A percentile compares a stretch with the other conserved stretches of the same genome.
phyloP scores from a whole-genome alignment of 1,284 basidiomycete genomes.

The Serendipita sp. region DNA sequence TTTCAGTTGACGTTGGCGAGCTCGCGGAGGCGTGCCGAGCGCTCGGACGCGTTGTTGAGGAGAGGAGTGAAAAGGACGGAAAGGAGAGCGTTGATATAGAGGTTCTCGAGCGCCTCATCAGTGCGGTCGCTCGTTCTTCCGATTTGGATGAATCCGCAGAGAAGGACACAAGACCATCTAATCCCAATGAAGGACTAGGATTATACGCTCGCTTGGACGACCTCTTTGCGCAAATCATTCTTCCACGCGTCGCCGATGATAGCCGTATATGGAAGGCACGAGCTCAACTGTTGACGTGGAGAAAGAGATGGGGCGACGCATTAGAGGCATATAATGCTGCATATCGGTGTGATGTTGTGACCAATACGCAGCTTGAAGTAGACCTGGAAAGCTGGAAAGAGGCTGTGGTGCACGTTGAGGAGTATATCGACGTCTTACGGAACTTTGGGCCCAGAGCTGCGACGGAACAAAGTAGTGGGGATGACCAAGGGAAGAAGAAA shows the following conservation, averaged over 20 bases:
- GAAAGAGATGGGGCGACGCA: constrained; percentile 63
- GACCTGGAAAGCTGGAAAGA: constrained; percentile 54
- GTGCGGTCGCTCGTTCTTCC: constrained; percentile 53
- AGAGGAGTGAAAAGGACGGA: constrained; percentile 52
- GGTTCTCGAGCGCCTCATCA: constrained; percentile 42
- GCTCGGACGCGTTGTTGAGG: constrained; percentile 69
- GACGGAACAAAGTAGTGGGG: constrained; percentile 17
- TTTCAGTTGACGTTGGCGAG: constrained; percentile 87
- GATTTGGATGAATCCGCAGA: constrained; percentile 13
- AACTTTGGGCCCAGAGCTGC: constrained; percentile 65
- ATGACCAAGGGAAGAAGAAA: constrained; percentile 28
- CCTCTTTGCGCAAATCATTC: constrained; percentile 32
- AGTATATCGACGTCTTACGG: constrained; percentile 67
- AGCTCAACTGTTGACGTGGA: constrained; percentile 24
- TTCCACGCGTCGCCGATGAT: constrained; percentile 26
- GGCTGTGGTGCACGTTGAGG: constrained; percentile 64
- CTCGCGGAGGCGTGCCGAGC: constrained; percentile 79
- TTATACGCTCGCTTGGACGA: constrained; percentile 33
- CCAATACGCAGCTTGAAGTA: constrained; percentile 30
- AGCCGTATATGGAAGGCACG: constrained; percentile 23
- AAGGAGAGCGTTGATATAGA: constrained; percentile 47
- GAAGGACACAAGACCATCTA: constrained; percentile 7
- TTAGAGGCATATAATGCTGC: constrained; percentile 71
- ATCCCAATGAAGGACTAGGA: constrained; percentile 55
- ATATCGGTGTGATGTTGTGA: constrained; percentile 47